Conservation (phyloP, 192 early-diverging fungal species). For the Podila epigama region DNA sequence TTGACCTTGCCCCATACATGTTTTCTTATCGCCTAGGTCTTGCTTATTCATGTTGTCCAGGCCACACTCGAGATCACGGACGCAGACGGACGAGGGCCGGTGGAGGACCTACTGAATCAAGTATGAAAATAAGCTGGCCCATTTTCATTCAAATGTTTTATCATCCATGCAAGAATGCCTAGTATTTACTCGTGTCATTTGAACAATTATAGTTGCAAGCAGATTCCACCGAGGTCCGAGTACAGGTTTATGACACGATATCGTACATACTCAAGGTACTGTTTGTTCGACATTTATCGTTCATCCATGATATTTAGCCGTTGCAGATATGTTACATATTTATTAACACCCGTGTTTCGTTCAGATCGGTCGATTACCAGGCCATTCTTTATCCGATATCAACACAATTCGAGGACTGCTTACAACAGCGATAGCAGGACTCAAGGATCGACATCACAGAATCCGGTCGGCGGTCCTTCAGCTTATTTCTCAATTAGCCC, state of each 20-base stretch:
- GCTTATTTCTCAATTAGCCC: constrained; percentile 53
- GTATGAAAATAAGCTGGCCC: constrained; percentile 1
- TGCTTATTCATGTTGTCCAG: constrained; percentile 34
- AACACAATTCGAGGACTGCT: constrained; percentile 43
- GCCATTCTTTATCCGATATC: constrained; percentile 16
- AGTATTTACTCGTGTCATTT: background rate
- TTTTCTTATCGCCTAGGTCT: constrained; percentile 10
- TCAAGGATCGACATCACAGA: constrained; percentile 57
- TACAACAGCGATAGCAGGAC: constrained; percentile 42
- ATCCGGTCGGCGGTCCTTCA: constrained; percentile 55
- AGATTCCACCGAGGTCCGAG: constrained; percentile 47
- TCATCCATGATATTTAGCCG: background rate
- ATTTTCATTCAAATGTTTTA: background rate
- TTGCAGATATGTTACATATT: no score
- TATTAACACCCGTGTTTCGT: background rate
- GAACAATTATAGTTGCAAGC: constrained; percentile 28
- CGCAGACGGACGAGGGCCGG: constrained; percentile 20
- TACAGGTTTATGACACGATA: constrained; percentile 44
- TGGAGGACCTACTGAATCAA: constrained; percentile 45
- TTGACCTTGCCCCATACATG: background rate
- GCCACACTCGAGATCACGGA: constrained; percentile 14
- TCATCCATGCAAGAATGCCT: background rate
- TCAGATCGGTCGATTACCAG: constrained; percentile 25
- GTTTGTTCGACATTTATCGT: background rate
- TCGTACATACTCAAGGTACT: constrained; percentile 35